These are phyloP conservation scores for Lactarius pseudohatsudake DNA, from an alignment of 768 basidiomycete species.

Conservation along the genomic window DNA sequence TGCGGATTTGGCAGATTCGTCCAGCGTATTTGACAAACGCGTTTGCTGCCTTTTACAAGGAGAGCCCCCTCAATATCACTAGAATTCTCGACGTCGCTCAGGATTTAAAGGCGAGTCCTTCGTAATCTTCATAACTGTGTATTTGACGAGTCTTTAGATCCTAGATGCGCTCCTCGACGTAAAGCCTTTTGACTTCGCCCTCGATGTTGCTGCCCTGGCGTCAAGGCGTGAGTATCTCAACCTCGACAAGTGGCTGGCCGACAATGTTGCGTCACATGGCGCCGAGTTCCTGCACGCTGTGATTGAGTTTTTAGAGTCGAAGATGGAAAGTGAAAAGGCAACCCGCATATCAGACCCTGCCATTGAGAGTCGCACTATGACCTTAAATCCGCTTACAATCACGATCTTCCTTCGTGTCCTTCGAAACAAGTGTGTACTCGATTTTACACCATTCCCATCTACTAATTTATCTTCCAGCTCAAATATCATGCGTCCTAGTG, in stretches of 20 bases:
- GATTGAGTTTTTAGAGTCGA: conserved; percentile 86
- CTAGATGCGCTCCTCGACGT: conserved; percentile 90
- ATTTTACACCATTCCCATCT: background rate
- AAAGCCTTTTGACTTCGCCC: conserved; percentile 82
- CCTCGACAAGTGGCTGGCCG: conserved; percentile 94
- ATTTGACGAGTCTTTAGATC: conserved; percentile 51
- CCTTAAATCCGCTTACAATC: conserved; percentile 83
- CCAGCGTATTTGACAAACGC: conserved; percentile 83
- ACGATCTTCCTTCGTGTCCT: conserved; percentile 91
- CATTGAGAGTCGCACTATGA: conserved; percentile 78
- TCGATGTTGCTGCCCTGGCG: conserved; percentile 93
- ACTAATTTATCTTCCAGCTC: conserved; percentile 47
- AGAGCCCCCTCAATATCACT: conserved; percentile 90
- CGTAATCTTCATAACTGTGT: conserved; percentile 2
- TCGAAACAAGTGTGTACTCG: conserved; percentile 66
- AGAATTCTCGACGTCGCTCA: conserved; percentile 94
- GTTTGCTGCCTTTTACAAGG: conserved; percentile 89
- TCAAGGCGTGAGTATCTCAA: conserved; percentile 93
- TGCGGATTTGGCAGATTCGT: conserved; percentile 92
- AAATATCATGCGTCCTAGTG: conserved; percentile 68
- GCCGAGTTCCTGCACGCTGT: conserved; percentile 84
- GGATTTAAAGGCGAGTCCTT: conserved; percentile 75
- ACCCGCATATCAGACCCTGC: conserved; percentile 74
- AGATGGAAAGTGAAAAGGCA: conserved; percentile 87
- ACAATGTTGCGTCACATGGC: conserved; percentile 80